phyloP scores from a whole-genome alignment of 805 yeast genomes.

The Scheffersomyces amazonensis region DNA sequence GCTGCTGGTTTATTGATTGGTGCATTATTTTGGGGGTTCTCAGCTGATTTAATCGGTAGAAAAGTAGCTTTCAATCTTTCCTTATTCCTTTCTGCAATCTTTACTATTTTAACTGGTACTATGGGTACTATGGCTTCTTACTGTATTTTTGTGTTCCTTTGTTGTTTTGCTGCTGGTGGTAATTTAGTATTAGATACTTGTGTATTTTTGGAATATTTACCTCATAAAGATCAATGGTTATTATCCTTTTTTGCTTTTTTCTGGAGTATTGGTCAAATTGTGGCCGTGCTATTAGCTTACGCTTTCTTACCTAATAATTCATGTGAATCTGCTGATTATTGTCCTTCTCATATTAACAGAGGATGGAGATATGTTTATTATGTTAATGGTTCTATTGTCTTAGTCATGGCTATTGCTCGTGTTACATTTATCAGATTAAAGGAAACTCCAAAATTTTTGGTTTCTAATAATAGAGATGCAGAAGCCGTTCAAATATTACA shows the following conservation, averaged over 20 bases:
- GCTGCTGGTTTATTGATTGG: conserved; percentile 49
- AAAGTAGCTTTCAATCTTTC: conserved; percentile 50
- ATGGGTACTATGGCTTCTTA: conserved; percentile 48
- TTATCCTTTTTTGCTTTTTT: conserved; percentile 48
- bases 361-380: conserved; percentile 62
- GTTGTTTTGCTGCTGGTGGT: conserved; percentile 53
- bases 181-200: conserved; percentile 55
- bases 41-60: conserved; percentile 55
- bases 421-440: conserved; percentile 34
- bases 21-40: conserved; percentile 53
- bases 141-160: conserved; percentile 45
- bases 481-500: conserved; percentile 45
- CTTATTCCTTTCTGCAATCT: conserved; percentile 43
- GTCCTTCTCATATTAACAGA: conserved; percentile 47
- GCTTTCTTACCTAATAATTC: conserved; percentile 51
- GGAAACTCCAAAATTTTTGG: conserved; percentile 58
- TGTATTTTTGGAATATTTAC: conserved; percentile 52
- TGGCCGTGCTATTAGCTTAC: conserved; percentile 54
- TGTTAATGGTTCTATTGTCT: conserved; percentile 49
- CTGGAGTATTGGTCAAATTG: conserved; percentile 65
- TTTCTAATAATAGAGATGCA: conserved; percentile 51
- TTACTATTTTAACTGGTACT: conserved; percentile 54
- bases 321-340: conserved; percentile 38
- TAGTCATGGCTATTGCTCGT: conserved; percentile 29
- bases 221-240: conserved; percentile 48